These are phyloP conservation scores for Ustilago hordei DNA, from an alignment of 1,284 basidiomycete genomes.

Conservation along the genomic window DNA sequence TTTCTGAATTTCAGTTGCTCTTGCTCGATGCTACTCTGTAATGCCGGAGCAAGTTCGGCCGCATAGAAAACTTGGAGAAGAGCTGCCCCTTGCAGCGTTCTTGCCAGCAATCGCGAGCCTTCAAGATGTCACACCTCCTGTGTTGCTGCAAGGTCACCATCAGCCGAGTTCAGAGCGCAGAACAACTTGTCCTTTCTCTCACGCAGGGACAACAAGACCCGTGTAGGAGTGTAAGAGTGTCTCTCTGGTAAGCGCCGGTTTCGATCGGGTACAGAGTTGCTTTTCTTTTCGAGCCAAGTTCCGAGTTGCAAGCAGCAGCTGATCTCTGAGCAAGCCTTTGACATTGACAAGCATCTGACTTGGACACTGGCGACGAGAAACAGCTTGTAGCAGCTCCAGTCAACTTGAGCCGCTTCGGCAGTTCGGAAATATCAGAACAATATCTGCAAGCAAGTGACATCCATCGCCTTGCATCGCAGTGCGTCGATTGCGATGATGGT, in stretches of 20 bases:
- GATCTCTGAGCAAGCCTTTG: conserved; percentile 6
- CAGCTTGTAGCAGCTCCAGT: not conserved
- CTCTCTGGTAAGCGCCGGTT: not conserved
- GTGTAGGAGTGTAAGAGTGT: not conserved
- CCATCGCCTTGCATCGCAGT: not conserved
- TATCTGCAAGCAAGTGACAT: not conserved
- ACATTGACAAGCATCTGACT: not conserved
- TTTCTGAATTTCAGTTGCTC: not conserved
- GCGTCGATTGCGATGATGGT: not conserved
- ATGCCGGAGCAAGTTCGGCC: conserved; percentile 4
- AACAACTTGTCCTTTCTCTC: not conserved
- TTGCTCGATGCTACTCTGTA: not conserved
- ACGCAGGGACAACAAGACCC: not conserved
- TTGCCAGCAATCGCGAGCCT: conserved; percentile 7
- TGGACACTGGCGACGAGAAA: not conserved
- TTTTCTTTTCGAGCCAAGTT: conserved; percentile 1
- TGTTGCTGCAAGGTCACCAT: conserved; percentile 8
- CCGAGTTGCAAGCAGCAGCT: conserved; percentile 7
- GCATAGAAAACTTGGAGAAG: not conserved
- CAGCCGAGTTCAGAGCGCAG: conserved; percentile 5
- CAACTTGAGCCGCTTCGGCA: not conserved
- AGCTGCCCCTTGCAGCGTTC: conserved; percentile 6
- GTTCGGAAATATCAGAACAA: conserved; percentile 1
- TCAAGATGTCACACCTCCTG: not conserved
- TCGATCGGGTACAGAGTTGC: not conserved